Evolutionary conservation across 2,329 filamentous ascomycete genomes (phyloP).

Genomic region (Microsporum canis): DNA sequence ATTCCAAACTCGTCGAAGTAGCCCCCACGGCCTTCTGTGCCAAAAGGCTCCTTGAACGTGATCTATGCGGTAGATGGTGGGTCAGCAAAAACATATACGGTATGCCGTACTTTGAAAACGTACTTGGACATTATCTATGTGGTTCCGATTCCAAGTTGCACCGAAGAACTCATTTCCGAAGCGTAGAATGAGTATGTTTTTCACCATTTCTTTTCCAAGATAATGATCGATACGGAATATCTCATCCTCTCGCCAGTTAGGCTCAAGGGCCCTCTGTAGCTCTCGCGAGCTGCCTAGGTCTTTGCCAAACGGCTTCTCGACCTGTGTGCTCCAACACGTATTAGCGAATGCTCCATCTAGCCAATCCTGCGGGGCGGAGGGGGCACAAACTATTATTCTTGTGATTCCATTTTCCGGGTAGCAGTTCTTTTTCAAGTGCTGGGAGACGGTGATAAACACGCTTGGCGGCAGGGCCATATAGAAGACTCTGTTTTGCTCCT

Average conservation of each 20-base stretch:
- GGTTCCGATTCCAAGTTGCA: conserved; percentile 96
- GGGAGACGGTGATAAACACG: conserved; percentile 94
- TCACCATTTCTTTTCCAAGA: conserved; percentile 99
- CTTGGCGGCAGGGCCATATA: conserved; percentile 98
- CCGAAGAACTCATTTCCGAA: conserved; percentile 99
- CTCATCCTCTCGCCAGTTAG: conserved; percentile 98
- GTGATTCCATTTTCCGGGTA: conserved; percentile 86
- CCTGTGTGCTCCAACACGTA: conserved; percentile 39
- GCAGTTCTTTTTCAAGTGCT: conserved; percentile 94
- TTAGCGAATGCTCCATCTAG: too few relatives aligned
- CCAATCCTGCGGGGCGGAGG: not conserved
- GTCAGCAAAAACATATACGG: not conserved
- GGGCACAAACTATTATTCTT: conserved; percentile 69
- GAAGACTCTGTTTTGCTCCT: conserved; percentile 85
- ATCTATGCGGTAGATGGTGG: conserved; percentile 43
- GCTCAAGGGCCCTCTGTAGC: conserved; percentile 85
- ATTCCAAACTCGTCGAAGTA: conserved; percentile 99
- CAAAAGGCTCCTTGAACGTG: conserved; percentile 98
- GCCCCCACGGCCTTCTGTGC: conserved; percentile 90
- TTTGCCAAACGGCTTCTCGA: conserved; percentile 99
- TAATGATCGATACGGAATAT: conserved; percentile 99
- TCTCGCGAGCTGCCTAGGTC: conserved; percentile 88
- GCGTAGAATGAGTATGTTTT: conserved; percentile 95
- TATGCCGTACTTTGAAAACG: conserved; percentile 6
- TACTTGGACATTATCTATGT: conserved; percentile 94